Evolutionary conservation across 768 basidiomycete genomes (phyloP).

Genomic region (Leucocoprinus leucothites): DNA sequence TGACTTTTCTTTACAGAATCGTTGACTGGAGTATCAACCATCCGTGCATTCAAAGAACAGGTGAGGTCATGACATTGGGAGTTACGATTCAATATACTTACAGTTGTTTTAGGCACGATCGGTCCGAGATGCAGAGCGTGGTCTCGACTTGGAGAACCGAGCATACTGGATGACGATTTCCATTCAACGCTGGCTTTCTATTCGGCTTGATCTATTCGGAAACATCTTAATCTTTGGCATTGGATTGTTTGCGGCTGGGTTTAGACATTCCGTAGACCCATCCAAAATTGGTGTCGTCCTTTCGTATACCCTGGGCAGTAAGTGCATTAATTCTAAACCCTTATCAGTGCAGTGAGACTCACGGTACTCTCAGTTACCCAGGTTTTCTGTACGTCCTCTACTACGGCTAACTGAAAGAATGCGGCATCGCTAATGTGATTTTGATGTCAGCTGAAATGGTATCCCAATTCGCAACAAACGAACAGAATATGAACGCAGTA

Average conservation of each 20-base stretch:
- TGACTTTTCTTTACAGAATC: constrained; percentile 37
- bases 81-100: neutral
- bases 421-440: neutral
- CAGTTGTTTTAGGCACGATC: constrained; percentile 36
- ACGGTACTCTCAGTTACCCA: constrained; percentile 35
- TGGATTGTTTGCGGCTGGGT: constrained; percentile 63
- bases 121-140: constrained; percentile 45
- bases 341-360: neutral
- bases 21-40: constrained; percentile 60
- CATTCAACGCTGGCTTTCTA: constrained; percentile 62
- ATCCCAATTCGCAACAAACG: constrained; percentile 53
- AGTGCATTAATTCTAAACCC: constrained; percentile 17
- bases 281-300: constrained; percentile 55
- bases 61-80: constrained; percentile 22
- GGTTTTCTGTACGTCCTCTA: constrained; percentile 35
- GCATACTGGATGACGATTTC: constrained; percentile 64
- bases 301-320: constrained; percentile 46
- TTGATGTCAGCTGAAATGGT: constrained; percentile 46
- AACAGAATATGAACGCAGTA: constrained; percentile 72
- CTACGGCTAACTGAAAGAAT: too few species aligned
- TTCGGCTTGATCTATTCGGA: constrained; percentile 64
- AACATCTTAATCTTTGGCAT: constrained; percentile 71
- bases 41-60: constrained; percentile 57
- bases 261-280: constrained; percentile 37
- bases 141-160: constrained; percentile 56